Evolutionary conservation across 495 filamentous ascomycete genomes (phyloP).

Genomic region (Neurospora sp.): DNA sequence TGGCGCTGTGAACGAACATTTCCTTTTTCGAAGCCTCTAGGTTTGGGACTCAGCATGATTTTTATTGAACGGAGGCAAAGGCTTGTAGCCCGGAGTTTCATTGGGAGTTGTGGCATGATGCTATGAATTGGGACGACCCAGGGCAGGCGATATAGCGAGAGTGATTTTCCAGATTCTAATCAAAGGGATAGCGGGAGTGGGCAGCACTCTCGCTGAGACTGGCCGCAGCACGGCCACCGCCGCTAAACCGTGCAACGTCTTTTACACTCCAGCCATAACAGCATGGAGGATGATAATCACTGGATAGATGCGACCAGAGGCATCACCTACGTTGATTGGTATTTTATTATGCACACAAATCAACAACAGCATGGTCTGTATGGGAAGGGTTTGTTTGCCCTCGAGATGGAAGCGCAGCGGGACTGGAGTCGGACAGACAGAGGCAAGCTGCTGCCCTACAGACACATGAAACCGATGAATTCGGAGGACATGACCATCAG

Average conservation of each 20-base stretch:
- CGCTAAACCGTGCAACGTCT: not conserved
- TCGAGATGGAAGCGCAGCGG: not conserved
- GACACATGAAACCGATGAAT: not conserved
- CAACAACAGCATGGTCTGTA: not conserved
- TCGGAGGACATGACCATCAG: not conserved
- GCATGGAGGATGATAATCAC: not conserved
- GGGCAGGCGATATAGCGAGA: not conserved
- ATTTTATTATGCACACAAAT: not conserved
- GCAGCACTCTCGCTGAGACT: not conserved
- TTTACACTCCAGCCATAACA: not conserved
- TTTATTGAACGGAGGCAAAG: slow-evolving; percentile 5
- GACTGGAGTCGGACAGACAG: not conserved
- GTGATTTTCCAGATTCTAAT: slow-evolving; percentile 6
- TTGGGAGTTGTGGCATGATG: slow-evolving; percentile 9
- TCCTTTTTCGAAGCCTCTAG: slow-evolving; percentile 7
- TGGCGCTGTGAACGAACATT: slow-evolving; percentile 7
- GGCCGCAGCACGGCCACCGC: not conserved
- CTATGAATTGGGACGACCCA: slow-evolving; percentile 11
- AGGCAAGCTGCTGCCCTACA: not conserved
- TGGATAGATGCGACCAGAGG: slow-evolving; percentile 6
- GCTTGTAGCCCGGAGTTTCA: slow-evolving; percentile 7
- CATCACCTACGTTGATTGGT: not conserved
- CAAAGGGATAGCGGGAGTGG: not conserved
- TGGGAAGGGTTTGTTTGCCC: not conserved
- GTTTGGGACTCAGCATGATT: slow-evolving; percentile 6